Base-by-base conservation (phyloP, 1,139 yeast genomes). In the Barnettozyma hawaiiensis region DNA sequence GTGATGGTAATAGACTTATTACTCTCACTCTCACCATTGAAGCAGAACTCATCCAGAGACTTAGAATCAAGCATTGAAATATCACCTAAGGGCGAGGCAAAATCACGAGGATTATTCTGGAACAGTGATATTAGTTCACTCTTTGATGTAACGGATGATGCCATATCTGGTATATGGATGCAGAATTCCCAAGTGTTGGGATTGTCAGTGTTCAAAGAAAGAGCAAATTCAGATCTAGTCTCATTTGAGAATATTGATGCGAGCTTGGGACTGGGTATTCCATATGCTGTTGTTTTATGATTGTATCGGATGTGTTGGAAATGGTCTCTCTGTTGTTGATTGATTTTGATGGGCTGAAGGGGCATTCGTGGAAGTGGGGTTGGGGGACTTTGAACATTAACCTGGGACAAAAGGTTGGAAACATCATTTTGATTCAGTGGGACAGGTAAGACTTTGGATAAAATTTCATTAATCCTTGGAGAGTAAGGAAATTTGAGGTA, bases 161-260 rank as follows among this genome's bases (percentile, higher is more conserved):
- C 62, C 9, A 69, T 43, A 50, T 72, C 77, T 1, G 76, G 75
- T n/a, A 73, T 54, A 48, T 73, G 78, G 16, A 73, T 50, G 47
- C 66, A 65, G 20, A 71, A 47, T 21, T 51, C 37, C 49, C 64
- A 63, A 43, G 60, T 59, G 22, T 71, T 54, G 1, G 67, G 50
- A 43, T 62, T 65, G 4, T 16, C 7, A 4, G 45, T 38, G 37
- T 67, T 71, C 24, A 69, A 44, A 0, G 75, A 70, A 1, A 71
- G 49, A 1, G 63, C 74, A 9, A 53, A 19, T 7, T 53, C 54
- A 9, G 50, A 37, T 28, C 27, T 14, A 19, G 26, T 7, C 18
- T 40, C 45, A 2, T 20, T 14, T 8, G 31, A 18, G 23, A 44
- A 41, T 8, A 16, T n/a, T 6, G 39, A 16, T 4, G 21, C 14